Base-by-base conservation (phyloP, 2,329 filamentous ascomycete species). In the Microdochium nivale region DNA sequence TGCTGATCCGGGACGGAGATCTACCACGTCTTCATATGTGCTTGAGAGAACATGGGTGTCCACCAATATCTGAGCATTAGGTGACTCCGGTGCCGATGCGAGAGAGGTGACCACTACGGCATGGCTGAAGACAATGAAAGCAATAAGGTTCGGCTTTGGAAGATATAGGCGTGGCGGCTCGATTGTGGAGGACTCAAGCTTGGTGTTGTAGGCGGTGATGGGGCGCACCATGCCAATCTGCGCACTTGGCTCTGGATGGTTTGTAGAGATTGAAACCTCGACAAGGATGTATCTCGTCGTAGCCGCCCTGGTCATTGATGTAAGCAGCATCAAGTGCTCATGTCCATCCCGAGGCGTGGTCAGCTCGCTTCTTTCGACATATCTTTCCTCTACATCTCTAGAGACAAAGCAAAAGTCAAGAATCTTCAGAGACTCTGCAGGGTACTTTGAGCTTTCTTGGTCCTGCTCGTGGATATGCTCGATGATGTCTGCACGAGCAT, bases 21-120 rank as follows among this genome's bases (percentile, higher is more conserved):
- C 87, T 33, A 99, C 77, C 1, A 88, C 83, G 65, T 99, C 94
- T 65, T 97, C 90, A 59, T 91, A 96, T 0, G 83, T 79, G 19
- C 84, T 70, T 1, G 82, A 79, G 23, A 84, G 64, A 13, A 80
- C 72, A 59, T 85, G 79, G 35, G 77, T 84, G 51, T 88, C 84
- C 51, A 80, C 72, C 55, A 87, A 79, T 3, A 95, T 75, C 63
- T 96, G 90, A 2, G 82, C 81, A 49, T 90, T 87, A 8, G 89
- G 88, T 2, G 84, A 85, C 44, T 88, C 83, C 14, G 83, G 80
- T 1, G 79, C 74, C 49, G 78, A 77, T 2, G 79, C 77, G 48
- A 95, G 78, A 0, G 90, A 95, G 8, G 87, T 77, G 25, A 97
- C 71, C 21, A 94, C 80, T 25, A 94, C 77, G 3, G 89, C 88